phyloP scores from a whole-genome alignment of 768 basidiomycete species.

The Lentinula aciculospora region DNA sequence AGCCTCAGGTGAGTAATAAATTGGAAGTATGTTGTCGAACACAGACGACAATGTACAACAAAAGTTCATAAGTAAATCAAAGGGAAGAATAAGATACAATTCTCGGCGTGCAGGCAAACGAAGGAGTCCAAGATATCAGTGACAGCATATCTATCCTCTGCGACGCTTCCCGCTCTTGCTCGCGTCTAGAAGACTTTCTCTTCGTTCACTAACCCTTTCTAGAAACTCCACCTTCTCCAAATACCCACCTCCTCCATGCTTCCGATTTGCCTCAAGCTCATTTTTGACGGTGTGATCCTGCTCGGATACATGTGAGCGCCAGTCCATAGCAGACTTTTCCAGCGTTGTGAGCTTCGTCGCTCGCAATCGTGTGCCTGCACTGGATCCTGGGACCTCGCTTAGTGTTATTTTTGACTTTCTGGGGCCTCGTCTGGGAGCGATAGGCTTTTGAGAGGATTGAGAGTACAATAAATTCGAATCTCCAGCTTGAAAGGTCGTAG shows the following conservation, averaged over 20 bases:
- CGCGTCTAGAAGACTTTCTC: constrained; percentile 57
- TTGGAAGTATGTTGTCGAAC: not conserved
- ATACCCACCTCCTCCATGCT: constrained; percentile 62
- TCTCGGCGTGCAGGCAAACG: too few species aligned
- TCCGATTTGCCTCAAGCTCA: constrained; percentile 67
- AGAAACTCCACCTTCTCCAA: constrained; percentile 84
- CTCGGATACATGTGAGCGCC: constrained; percentile 59
- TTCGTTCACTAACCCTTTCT: constrained; percentile 66
- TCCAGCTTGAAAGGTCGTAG: not conserved
- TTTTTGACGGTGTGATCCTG: constrained; percentile 45
- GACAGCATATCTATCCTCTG: constrained; percentile 2
- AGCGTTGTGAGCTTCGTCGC: constrained; percentile 77
- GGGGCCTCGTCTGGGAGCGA: constrained; percentile 49
- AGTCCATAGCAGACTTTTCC: constrained; percentile 86
- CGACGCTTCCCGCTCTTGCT: constrained; percentile 36
- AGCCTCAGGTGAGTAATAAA: not conserved
- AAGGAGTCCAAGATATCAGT: not conserved
- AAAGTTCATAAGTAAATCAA: too few species aligned
- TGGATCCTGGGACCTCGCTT: constrained; percentile 41
- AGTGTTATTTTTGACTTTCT: constrained; percentile 61
- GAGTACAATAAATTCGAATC: constrained; percentile 5
- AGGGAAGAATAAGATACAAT: too few species aligned
- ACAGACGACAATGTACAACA: too few species aligned
- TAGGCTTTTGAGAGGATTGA: constrained; percentile 17
- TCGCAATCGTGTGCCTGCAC: constrained; percentile 15